Evolutionary conservation across 2,329 filamentous ascomycete genomes (phyloP), one percentile per base, ranked within the genome.

Genomic region (Ophiocordyceps sinensis): DNA sequence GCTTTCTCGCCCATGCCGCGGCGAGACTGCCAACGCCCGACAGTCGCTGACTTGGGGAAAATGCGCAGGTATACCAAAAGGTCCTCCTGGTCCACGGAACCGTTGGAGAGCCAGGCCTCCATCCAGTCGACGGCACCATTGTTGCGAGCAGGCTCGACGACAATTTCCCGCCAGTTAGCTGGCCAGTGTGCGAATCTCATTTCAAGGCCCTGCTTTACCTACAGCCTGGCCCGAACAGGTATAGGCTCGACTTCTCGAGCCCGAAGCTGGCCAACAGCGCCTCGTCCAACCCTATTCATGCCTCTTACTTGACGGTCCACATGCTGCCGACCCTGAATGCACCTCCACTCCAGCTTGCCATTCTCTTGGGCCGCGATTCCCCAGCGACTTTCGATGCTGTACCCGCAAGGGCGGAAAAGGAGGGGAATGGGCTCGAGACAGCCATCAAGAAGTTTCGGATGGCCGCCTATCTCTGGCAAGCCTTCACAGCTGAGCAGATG

Each of bases 401-500:
- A 14, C 87, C 86, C 1, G 77, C 85, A 41, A 75, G 84, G 38
- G 66, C 75, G 42, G 77, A 84, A 58, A 78, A 73, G 49, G 88
- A 94, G 67, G 88, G 85, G 15, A 94, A 94, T 59, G 74, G 73
- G 1, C 57, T 96, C 30, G 80, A 88, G 11, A 77, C 76, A 8
- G 91, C 91, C 0, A 72, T 94, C 40, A 77, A 76, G 53, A 98
- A 98, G 58, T 95, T 91, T 57, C 77, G 88, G 47, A 95, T 94
- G 83, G 82, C 87, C 15, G 89, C 86, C 21, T 95, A 96, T 57
- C 69, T 96, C 13, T 96, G 91, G 88, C 91, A 98, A 58, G 86
- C 88, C 8, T 96, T 94, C 54, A 96, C 89, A 0, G 86, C 85
- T 7, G 91, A 98, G 59, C 88, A 96, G 58, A 96, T 96, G 89